Evolutionary conservation across 192 early-diverging fungal genomes (phyloP).

Genomic region (Chytriomyces sp.): DNA sequence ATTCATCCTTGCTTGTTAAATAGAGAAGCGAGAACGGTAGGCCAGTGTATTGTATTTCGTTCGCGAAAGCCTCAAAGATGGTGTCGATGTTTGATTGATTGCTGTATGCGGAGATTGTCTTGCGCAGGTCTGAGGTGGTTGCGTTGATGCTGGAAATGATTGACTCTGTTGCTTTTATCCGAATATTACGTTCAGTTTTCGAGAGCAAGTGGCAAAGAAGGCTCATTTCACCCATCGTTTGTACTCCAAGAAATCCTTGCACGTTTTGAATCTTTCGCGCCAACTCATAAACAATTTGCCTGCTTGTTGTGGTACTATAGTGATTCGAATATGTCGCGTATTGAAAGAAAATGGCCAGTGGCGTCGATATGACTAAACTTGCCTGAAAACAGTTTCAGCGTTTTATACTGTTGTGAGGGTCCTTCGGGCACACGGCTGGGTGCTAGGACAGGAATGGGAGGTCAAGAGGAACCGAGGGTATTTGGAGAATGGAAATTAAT

Average conservation of each 20-base stretch:
- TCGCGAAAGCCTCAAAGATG: background rate
- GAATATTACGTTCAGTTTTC: too few relatives aligned
- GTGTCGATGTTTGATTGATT: background rate
- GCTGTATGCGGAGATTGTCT: background rate
- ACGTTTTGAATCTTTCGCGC: constrained; percentile 1
- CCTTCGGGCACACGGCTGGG: too few relatives aligned
- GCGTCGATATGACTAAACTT: background rate
- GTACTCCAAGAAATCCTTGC: background rate
- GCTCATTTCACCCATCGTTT: background rate
- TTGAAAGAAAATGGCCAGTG: background rate
- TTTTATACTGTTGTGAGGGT: too few relatives aligned
- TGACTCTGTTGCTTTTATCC: too few relatives aligned
- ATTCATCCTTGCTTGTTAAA: background rate
- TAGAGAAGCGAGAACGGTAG: background rate
- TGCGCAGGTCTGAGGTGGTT: background rate
- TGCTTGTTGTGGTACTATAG: background rate
- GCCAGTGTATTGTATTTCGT: background rate
- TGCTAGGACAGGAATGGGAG: too few relatives aligned
- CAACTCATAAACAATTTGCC: background rate
- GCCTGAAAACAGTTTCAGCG: background rate
- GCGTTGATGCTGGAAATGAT: background rate
- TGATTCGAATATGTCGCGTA: background rate
- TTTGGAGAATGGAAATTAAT: too few relatives aligned
- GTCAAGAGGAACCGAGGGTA: too few relatives aligned
- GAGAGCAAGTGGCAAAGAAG: too few relatives aligned